These are phyloP conservation scores for Candida patagonica DNA, from an alignment of 805 yeast species.

Conservation along the genomic window DNA sequence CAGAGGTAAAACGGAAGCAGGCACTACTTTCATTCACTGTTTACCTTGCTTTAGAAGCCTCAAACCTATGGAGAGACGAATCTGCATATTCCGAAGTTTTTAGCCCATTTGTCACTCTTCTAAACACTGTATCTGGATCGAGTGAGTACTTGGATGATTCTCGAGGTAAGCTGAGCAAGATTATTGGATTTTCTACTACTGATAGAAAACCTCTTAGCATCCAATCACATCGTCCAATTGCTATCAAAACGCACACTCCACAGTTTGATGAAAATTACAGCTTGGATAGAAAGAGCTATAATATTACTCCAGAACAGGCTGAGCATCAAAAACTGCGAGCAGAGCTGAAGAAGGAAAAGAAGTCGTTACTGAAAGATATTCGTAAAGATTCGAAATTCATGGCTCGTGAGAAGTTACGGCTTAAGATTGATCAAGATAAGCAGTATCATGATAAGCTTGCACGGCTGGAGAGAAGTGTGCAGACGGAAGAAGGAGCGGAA, in stretches of 20 bases:
- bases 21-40: background rate
- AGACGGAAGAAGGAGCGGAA: conserved; percentile 91
- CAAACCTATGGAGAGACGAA: conserved; percentile 50
- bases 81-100: conserved; percentile 52
- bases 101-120: conserved; percentile 35
- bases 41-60: background rate
- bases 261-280: conserved; percentile 92
- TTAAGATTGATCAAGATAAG: conserved; percentile 62
- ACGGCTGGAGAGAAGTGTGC: conserved; percentile 72
- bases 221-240: conserved; percentile 76
- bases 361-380: conserved; percentile 78
- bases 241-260: conserved; percentile 80
- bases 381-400: conserved; percentile 82
- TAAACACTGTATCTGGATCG: background rate
- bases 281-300: conserved; percentile 89
- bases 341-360: conserved; percentile 85
- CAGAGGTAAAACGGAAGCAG: background rate
- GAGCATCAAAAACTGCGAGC: conserved; percentile 77
- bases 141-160: conserved; percentile 1
- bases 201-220: conserved; percentile 63
- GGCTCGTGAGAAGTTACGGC: conserved; percentile 74
- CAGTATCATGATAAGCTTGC: conserved; percentile 90
- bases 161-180: conserved; percentile 38
- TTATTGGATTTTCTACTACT: conserved; percentile 38
- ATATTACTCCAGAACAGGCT: conserved; percentile 68